Evolutionary conservation across 192 early-diverging fungal species (phyloP).

Genomic region (Dissophora ornata): DNA sequence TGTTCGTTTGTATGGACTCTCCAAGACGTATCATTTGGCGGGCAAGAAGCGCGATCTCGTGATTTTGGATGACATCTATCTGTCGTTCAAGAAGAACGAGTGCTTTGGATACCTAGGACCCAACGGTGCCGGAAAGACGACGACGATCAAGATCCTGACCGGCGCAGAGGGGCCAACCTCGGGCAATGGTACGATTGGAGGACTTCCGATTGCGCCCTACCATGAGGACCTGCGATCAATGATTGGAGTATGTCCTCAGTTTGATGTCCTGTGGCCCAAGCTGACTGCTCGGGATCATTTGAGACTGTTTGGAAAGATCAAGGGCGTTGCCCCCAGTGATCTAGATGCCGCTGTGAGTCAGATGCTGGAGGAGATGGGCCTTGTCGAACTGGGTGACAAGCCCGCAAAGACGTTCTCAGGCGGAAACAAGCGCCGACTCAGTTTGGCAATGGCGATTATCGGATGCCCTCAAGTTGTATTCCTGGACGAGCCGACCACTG

Average conservation of each 20-base stretch:
- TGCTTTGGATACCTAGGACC: slow-evolving; percentile 67
- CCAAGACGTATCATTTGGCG: slow-evolving; percentile 24
- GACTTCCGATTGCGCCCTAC: slow-evolving; percentile 43
- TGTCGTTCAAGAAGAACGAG: slow-evolving; percentile 59
- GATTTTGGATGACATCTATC: slow-evolving; percentile 55
- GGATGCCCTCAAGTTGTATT: slow-evolving; percentile 80
- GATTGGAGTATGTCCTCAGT: slow-evolving; percentile 61
- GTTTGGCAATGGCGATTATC: slow-evolving; percentile 69
- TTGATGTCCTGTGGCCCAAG: slow-evolving; percentile 53
- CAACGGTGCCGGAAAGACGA: slow-evolving; percentile 72
- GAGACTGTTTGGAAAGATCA: slow-evolving; percentile 53
- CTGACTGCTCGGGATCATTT: slow-evolving; percentile 58
- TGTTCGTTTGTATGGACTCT: slow-evolving; percentile 46
- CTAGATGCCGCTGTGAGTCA: slow-evolving; percentile 24
- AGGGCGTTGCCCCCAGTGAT: slow-evolving; percentile 48
- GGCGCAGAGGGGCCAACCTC: slow-evolving; percentile 50
- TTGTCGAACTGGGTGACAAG: slow-evolving; percentile 39
- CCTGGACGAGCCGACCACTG: slow-evolving; percentile 88
- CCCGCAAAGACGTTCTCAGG: slow-evolving; percentile 65
- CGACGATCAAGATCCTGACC: slow-evolving; percentile 56
- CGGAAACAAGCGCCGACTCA: slow-evolving; percentile 73
- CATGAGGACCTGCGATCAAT: slow-evolving; percentile 45
- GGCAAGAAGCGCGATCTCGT: slow-evolving; percentile 44
- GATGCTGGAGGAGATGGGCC: slow-evolving; percentile 49
- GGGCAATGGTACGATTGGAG: slow-evolving; percentile 44